These are phyloP conservation scores for Pyricularia sp. DNA, from an alignment of 2,329 filamentous ascomycete genomes.

Conservation along the genomic window DNA sequence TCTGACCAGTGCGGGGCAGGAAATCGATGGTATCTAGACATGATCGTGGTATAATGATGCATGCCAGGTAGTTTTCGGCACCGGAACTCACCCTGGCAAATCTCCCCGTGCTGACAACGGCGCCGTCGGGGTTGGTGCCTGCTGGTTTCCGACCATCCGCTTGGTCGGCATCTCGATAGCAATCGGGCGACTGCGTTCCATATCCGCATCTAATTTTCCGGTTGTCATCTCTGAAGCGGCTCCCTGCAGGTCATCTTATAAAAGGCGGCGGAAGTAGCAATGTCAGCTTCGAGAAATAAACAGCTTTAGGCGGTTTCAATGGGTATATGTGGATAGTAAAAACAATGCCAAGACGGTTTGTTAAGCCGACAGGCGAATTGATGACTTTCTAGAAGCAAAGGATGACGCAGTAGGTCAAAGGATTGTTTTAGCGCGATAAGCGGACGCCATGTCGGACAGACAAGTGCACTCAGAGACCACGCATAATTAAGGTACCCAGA, in stretches of 20 bases:
- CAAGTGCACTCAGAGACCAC: not conserved
- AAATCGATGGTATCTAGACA: not conserved
- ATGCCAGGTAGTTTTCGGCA: not conserved
- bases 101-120: slow-evolving; percentile 50
- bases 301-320: not conserved
- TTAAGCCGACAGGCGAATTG: not conserved
- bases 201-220: slow-evolving; percentile 6
- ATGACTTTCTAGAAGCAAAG: not conserved
- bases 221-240: not conserved
- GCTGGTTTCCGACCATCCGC: slow-evolving; percentile 25
- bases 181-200: slow-evolving; percentile 36
- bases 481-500: not conserved
- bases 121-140: slow-evolving; percentile 25
- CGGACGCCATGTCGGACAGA: not conserved
- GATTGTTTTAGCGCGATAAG: not conserved
- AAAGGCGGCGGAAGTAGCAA: not conserved
- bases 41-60: not conserved
- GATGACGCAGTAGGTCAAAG: not conserved
- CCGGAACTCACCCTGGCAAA: slow-evolving; percentile 40
- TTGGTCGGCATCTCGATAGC: slow-evolving; percentile 38
- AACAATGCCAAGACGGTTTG: not conserved
- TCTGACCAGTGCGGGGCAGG: not conserved
- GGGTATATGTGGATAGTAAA: not conserved
- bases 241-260: not conserved
- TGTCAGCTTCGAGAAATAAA: not conserved